These are phyloP conservation scores for Linderina pennispora DNA, from an alignment of 192 early-diverging fungal genomes.

Conservation along the genomic window DNA sequence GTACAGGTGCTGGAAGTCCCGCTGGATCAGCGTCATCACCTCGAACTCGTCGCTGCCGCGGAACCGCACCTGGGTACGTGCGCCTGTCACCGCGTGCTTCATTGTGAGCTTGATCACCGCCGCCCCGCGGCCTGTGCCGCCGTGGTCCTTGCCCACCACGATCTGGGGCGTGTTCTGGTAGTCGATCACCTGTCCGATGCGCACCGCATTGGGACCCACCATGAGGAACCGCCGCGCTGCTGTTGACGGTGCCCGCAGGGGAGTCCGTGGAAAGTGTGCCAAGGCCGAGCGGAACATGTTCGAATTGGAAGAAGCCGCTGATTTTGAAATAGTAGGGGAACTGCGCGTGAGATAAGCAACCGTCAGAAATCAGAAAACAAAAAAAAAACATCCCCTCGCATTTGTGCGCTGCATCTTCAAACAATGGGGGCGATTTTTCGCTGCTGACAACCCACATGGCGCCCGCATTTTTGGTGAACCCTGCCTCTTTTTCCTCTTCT, in stretches of 20 bases:
- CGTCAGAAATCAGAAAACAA: too few species aligned
- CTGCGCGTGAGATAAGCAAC: too few species aligned
- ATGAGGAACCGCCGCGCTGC: constrained; percentile 22
- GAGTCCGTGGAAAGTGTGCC: neutral
- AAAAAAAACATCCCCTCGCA: too few species aligned
- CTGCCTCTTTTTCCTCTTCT: too few species aligned
- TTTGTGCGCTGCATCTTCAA: too few species aligned
- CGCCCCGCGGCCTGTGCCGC: constrained; percentile 62
- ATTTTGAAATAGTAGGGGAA: too few species aligned
- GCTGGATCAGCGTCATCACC: constrained; percentile 59
- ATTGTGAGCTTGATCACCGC: constrained; percentile 65
- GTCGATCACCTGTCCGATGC: constrained; percentile 65
- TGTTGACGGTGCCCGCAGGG: neutral
- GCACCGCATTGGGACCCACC: constrained; percentile 35
- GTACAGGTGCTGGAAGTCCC: constrained; percentile 71
- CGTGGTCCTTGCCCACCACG: constrained; percentile 58
- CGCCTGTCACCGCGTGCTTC: constrained; percentile 56
- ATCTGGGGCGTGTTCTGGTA: constrained; percentile 59
- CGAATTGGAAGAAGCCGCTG: too few species aligned
- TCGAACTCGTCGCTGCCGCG: constrained; percentile 65
- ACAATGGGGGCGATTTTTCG: too few species aligned
- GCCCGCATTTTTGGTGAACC: too few species aligned
- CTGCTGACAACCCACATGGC: too few species aligned
- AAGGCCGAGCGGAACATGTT: constrained; percentile 1
- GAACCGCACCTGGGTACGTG: constrained; percentile 60